Conservation (phyloP, 2,329 filamentous ascomycete species). For the Chaetomiaceae sp. region DNA sequence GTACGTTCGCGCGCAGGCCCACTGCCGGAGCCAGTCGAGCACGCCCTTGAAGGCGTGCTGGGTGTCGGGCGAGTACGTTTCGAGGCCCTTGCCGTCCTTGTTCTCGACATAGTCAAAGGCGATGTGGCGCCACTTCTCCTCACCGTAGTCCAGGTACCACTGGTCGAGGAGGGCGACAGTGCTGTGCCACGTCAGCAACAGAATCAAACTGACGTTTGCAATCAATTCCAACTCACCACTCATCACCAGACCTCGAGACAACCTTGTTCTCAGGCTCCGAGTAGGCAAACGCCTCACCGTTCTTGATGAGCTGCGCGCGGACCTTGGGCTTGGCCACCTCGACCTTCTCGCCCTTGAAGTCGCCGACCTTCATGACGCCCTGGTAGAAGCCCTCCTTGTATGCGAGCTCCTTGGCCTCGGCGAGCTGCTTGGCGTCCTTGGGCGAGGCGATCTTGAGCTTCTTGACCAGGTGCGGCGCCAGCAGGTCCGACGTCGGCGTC, state of each 20-base stretch:
- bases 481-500: slow-evolving; percentile 81
- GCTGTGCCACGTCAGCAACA: slow-evolving; percentile 34
- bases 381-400: slow-evolving; percentile 99
- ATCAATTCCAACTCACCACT: slow-evolving; percentile 34
- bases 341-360: slow-evolving; percentile 83
- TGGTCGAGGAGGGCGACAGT: slow-evolving; percentile 91
- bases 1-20: slow-evolving; percentile 89
- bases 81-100: slow-evolving; percentile 61
- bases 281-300: slow-evolving; percentile 78
- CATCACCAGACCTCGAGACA: slow-evolving; percentile 81
- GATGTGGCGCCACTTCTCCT: slow-evolving; percentile 76
- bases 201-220: no score
- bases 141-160: slow-evolving; percentile 97
- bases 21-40: slow-evolving; percentile 88
- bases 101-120: slow-evolving; percentile 70
- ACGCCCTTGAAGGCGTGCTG: slow-evolving; percentile 79
- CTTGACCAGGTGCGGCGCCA: slow-evolving; percentile 79
- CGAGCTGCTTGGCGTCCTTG: slow-evolving; percentile 86
- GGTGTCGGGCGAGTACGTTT: slow-evolving; percentile 75
- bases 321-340: slow-evolving; percentile 85
- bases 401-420: slow-evolving; percentile 89
- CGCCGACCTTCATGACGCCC: slow-evolving; percentile 78
- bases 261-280: slow-evolving; percentile 90
- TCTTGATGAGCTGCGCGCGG: slow-evolving; percentile 57
- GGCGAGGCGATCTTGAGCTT: slow-evolving; percentile 95